phyloP scores from a whole-genome alignment of 2,329 filamentous ascomycete genomes.

The Metarhizium anisopliae region DNA sequence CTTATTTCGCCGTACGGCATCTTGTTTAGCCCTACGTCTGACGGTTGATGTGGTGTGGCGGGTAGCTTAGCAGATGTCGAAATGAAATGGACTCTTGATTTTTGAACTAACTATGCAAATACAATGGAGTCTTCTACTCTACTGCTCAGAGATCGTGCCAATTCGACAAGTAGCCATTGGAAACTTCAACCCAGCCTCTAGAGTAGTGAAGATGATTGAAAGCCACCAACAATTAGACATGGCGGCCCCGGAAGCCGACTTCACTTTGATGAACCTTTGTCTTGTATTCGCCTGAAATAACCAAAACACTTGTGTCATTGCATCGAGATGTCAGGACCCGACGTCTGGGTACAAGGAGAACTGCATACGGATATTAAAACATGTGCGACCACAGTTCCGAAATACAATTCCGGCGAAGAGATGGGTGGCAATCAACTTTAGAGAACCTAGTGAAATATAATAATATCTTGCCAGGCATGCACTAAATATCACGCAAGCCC shows the following conservation, averaged over 20 bases:
- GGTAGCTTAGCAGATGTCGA: conserved; percentile 1
- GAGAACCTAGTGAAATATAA: background rate
- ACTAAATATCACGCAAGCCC: background rate
- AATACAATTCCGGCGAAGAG: background rate
- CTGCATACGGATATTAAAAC: too few species aligned
- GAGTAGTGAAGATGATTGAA: too few species aligned
- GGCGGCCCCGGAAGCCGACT: too few species aligned
- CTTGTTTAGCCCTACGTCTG: background rate
- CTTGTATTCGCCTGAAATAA: too few species aligned
- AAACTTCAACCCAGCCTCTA: too few species aligned
- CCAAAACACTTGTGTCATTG: too few species aligned
- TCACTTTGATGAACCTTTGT: too few species aligned
- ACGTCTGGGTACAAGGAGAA: too few species aligned
- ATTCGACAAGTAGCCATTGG: too few species aligned
- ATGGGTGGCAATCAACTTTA: background rate
- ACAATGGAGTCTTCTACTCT: background rate
- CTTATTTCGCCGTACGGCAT: background rate
- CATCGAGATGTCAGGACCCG: too few species aligned
- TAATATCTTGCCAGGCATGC: background rate
- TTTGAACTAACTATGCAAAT: background rate
- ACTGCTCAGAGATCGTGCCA: background rate
- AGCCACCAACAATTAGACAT: too few species aligned
- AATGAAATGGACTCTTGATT: background rate
- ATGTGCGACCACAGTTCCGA: too few species aligned
- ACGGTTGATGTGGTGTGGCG: conserved; percentile 1